Conservation (phyloP, 2,329 filamentous ascomycete genomes). For the Colletotrichum plurivorum region DNA sequence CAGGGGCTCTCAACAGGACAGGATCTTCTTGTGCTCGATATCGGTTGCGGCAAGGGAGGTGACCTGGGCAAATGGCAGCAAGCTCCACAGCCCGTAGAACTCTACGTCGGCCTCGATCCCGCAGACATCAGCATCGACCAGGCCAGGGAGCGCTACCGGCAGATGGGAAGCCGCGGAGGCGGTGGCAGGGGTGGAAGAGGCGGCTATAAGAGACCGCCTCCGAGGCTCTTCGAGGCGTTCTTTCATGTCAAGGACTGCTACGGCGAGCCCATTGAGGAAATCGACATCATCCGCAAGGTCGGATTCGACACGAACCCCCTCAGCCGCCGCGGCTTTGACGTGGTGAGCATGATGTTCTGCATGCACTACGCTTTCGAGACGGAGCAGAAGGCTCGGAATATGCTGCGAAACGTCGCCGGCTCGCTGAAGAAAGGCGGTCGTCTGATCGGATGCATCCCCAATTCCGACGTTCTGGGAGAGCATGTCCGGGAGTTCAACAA, state of each 20-base stretch:
- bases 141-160: conserved; percentile 84
- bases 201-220: conserved; percentile 61
- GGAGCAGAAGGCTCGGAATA: conserved; percentile 88
- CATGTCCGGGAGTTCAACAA: conserved; percentile 85
- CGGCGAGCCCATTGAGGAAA: conserved; percentile 83
- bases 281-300: conserved; percentile 86
- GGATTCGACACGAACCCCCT: conserved; percentile 86
- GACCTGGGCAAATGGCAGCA: conserved; percentile 97
- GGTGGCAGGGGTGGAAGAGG: conserved; percentile 70
- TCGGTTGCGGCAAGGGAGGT: conserved; percentile 97
- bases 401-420: conserved; percentile 94
- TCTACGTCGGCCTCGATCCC: conserved; percentile 95
- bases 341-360: conserved; percentile 99
- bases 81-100: conserved; percentile 88
- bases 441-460: conserved; percentile 96
- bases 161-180: conserved; percentile 75
- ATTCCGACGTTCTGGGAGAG: conserved; percentile 89
- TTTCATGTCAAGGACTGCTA: conserved; percentile 96
- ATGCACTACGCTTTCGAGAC: conserved; percentile 99
- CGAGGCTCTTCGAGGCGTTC: conserved; percentile 83
- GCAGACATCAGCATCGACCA: conserved; percentile 94
- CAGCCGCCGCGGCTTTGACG: conserved; percentile 88
- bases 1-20: conserved; percentile 65
- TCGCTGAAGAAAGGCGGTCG: conserved; percentile 93
- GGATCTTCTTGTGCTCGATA: conserved; percentile 86